Evolutionary conservation across 441 rosid genomes (phyloP).

Genomic region (Erodium texanum): DNA sequence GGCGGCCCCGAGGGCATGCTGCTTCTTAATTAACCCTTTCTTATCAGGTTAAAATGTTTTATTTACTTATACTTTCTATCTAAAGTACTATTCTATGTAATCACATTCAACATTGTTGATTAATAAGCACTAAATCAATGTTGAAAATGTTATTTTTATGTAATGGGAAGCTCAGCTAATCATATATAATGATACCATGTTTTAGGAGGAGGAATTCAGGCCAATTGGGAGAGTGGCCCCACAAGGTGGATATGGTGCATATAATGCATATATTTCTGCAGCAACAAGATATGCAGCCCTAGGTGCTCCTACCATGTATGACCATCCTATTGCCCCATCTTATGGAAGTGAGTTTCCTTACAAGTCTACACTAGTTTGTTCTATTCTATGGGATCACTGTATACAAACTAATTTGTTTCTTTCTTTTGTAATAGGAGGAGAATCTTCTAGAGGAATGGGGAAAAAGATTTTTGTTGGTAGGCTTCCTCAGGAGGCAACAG

Average conservation of each 20-base stretch:
- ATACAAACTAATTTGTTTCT: background rate
- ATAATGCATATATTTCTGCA: constrained; percentile 85
- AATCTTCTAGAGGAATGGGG: constrained; percentile 59
- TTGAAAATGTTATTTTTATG: background rate
- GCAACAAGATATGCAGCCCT: constrained; percentile 88
- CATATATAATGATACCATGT: background rate
- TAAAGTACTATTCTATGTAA: too few species aligned
- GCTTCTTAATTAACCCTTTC: background rate
- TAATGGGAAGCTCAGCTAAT: constrained; percentile 11
- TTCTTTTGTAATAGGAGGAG: constrained; percentile 39
- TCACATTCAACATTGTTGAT: background rate
- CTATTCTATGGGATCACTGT: background rate
- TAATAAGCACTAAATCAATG: background rate
- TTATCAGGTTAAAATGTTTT: background rate
- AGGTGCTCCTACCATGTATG: constrained; percentile 88
- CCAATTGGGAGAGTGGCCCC: constrained; percentile 48
- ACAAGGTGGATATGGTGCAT: constrained; percentile 83
- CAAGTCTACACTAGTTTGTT: background rate
- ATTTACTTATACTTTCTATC: too few species aligned
- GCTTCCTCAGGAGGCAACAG: constrained; percentile 86
- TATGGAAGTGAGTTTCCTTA: constrained; percentile 64
- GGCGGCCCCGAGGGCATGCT: background rate
- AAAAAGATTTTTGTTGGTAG: constrained; percentile 92
- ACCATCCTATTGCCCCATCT: constrained; percentile 46
- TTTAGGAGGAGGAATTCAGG: constrained; percentile 75